Evolutionary conservation across 164 flowering plant species (phyloP), one percentile per base, ranked within the genome.

Genomic region (Liquidambar formosana): DNA sequence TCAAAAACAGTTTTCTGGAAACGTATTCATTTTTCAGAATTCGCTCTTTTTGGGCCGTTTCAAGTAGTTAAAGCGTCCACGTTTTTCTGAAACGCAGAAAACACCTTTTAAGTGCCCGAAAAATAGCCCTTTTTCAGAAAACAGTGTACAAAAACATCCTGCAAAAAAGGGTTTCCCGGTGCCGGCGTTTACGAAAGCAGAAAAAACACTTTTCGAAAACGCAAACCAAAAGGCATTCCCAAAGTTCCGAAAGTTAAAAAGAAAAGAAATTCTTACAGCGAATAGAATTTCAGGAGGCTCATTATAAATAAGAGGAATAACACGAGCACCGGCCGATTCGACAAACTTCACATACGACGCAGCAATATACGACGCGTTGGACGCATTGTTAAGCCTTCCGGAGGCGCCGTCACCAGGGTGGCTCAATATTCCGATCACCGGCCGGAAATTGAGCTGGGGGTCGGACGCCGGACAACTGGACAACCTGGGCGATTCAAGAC

Each of bases 361-460:
- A 0, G 99, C 98, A 23, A 95, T 93, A 57, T 90, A 93, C n/a
- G 99, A 93, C 0, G 89, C 88, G 43, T 79, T 75, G 14, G 90
- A 58, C 10, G 77, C 89, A 61, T 90, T 89, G 48, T 61, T 83
- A 16, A 96, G 81, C 67, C 96, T 69, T 1, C 99, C 99, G 51
- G 94, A 88, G 38, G 98, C 98, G 25, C 99, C 98, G 41, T 96
- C 99, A 8, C 99, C 98, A 8, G 99, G 99, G 64, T 96, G 99
- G 52, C 81, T 83, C n/a, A 96, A 49, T 11, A 96, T 93, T 11
- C 99, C 99, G 74, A 96, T 86, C 43, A 96, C 96, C 46, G 99
- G 99, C 54, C 89, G 73, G 75, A 70, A 88, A 67, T 89, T 82
- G 14, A 94, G 88, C 68, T 71, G 73, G 8, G 89, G 80, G 66